A percentile compares a stretch with the other conserved stretches of the same genome.
phyloP scores from a whole-genome alignment of 2,329 filamentous ascomycete species.

The Sclerotinia nivalis region DNA sequence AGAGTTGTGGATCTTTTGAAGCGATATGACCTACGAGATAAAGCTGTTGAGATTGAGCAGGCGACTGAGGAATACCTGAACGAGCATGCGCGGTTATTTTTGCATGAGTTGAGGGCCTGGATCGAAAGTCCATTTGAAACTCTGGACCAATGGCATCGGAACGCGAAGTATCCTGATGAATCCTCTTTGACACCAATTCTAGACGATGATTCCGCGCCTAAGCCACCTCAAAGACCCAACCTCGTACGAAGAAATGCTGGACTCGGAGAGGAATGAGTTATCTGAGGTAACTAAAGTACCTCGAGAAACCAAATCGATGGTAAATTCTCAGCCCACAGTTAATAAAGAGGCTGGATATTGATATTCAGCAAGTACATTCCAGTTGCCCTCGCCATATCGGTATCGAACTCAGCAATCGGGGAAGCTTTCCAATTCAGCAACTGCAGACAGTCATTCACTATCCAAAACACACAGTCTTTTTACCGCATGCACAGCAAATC shows the following conservation, averaged over 20 bases:
- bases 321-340: too few relatives aligned
- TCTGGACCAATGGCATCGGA: background rate
- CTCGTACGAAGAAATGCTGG: background rate
- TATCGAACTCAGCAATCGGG: too few relatives aligned
- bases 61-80: background rate
- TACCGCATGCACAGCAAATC: too few relatives aligned
- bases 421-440: background rate
- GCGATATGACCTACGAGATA: background rate
- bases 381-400: too few relatives aligned
- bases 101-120: conserved; percentile 1
- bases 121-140: background rate
- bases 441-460: background rate
- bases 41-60: background rate
- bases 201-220: background rate
- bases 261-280: too few relatives aligned
- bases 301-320: too few relatives aligned
- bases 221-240: background rate
- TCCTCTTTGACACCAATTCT: background rate
- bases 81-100: background rate
- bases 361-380: too few relatives aligned
- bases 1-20: background rate
- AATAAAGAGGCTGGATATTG: too few relatives aligned
- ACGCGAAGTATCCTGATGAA: background rate
- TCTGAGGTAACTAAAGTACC: too few relatives aligned
- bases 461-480: background rate